These are phyloP conservation scores for Arthrobotrys megalospora DNA, from an alignment of 2,329 filamentous ascomycete genomes.

Conservation along the genomic window DNA sequence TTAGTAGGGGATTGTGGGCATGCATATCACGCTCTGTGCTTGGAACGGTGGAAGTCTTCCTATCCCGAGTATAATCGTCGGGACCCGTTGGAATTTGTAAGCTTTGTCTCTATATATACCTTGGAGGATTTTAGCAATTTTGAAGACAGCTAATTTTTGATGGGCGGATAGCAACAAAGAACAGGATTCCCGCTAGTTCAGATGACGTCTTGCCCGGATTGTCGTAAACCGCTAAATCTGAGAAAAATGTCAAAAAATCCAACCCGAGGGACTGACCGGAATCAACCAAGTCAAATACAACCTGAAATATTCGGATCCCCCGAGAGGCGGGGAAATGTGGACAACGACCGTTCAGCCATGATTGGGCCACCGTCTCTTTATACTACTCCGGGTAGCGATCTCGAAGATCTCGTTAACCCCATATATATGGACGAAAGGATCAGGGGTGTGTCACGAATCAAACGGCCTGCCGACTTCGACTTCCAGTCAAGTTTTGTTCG, in stretches of 20 bases:
- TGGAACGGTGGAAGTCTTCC: slow-evolving; percentile 20
- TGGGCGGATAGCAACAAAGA: slow-evolving; percentile 3
- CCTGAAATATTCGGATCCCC: background rate
- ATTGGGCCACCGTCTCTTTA: slow-evolving; percentile 31
- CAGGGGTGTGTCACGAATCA: slow-evolving; percentile 1
- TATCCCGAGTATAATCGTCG: slow-evolving; percentile 6
- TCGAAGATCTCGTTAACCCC: slow-evolving; percentile 41
- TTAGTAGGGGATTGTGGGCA: slow-evolving; percentile 36
- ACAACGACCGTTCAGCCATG: slow-evolving; percentile 13
- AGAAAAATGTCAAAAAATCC: slow-evolving; percentile 37
- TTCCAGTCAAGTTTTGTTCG: slow-evolving; percentile 23
- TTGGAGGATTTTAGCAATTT: too few species aligned
- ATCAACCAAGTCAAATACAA: background rate
- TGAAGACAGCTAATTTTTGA: background rate
- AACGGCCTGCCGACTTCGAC: background rate
- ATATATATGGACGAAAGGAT: slow-evolving; percentile 29
- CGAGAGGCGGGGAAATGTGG: background rate
- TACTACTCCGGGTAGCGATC: slow-evolving; percentile 28
- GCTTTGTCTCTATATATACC: background rate
- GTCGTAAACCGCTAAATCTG: slow-evolving; percentile 24
- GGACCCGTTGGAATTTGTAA: slow-evolving; percentile 42
- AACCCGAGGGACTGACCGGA: slow-evolving; percentile 8
- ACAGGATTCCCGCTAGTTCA: slow-evolving; percentile 30
- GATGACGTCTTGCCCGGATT: slow-evolving; percentile 32
- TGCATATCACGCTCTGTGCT: slow-evolving; percentile 31